Base-by-base conservation (phyloP, 2,329 filamentous ascomycete genomes). In the Graphiopsis chlorocephala region DNA sequence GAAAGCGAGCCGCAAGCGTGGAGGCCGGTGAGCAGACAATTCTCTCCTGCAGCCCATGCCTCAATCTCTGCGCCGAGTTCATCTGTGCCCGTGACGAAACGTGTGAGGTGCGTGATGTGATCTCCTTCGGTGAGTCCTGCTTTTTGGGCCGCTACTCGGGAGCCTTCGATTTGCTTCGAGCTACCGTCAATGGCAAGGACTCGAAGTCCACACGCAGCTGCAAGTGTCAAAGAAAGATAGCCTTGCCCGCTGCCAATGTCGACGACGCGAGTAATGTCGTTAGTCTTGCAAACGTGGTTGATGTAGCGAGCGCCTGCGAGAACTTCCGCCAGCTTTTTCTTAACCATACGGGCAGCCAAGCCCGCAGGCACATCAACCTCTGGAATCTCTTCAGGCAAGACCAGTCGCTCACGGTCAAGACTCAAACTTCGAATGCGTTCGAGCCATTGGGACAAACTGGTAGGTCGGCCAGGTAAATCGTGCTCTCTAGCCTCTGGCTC, bases 191-290 rank as follows among this genome's bases (percentile, higher is more conserved):
- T 65, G 12, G 66, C 66, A 14, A 67, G 61, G 4, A 67, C 66
- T 38, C 50, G 62, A 2, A 67, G 23, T 12, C 29, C 57, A 53
- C 65, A 67, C 1, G n/a, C 50, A 15, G 61, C 60, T 57, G 66
- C 66, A 5, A 67, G 50, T 26, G 63, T 65, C 25, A 65, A 33
- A 3, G 63, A 63, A 25, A 67, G 66, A 59, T 67, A 64, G 28
- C 66, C 66, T 50, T 67, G 66, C 42, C 66, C 66, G 50, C 66
- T 67, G 7, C 66, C 66, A 28, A 67, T 65, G 29, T 67, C 66
- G 17, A 67, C 20, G 47, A 65, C 66, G 2, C 45, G 55, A 11
- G 53, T 67, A 26, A 67, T 65, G 7, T 45, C 47, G 31, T 62
- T 12, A 4, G 42, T 47, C 28, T 65, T 64, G 64, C 66, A 67